phyloP scores from a whole-genome alignment of 2,329 filamentous ascomycete genomes.

The Malbranchea zuffiana region DNA sequence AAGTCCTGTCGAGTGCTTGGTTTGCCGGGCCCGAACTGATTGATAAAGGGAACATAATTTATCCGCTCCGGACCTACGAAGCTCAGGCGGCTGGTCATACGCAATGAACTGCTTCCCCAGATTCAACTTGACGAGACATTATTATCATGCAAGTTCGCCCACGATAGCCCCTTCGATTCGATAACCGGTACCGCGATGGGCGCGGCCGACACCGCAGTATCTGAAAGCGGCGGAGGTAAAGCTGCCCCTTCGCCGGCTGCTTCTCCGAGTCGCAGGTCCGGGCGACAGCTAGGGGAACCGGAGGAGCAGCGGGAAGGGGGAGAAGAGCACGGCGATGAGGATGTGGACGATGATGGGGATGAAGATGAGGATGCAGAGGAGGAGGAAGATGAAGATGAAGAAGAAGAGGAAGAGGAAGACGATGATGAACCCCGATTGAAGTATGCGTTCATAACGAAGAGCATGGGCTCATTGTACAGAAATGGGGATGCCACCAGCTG shows the following conservation, averaged over 20 bases:
- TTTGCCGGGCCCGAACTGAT: too few species aligned
- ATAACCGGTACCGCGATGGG: conserved; percentile 28
- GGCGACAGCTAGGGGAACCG: conserved; percentile 11
- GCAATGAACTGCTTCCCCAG: too few species aligned
- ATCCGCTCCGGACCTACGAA: too few species aligned
- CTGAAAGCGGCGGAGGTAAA: conserved; percentile 14
- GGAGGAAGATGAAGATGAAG: conserved; percentile 47
- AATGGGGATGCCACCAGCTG: conserved; percentile 91
- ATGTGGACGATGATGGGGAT: conserved; percentile 18
- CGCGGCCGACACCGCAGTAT: conserved; percentile 27
- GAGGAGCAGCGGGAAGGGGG: conserved; percentile 13
- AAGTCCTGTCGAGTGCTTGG: too few species aligned
- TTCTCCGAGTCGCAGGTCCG: too few species aligned
- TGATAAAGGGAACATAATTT: too few species aligned
- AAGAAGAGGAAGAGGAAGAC: conserved; percentile 68
- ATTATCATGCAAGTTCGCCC: conserved; percentile 5
- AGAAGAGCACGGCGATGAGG: conserved; percentile 8
- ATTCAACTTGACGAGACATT: too few species aligned
- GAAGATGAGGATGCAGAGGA: conserved; percentile 26
- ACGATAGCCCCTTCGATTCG: conserved; percentile 11
- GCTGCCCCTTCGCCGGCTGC: too few species aligned
- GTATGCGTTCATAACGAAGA: conserved; percentile 75
- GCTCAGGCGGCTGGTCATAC: too few species aligned
- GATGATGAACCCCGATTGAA: conserved; percentile 93
- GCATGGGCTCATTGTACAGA: conserved; percentile 70